These are phyloP conservation scores for Mycena amicta DNA, from an alignment of 768 basidiomycete genomes.

Conservation along the genomic window DNA sequence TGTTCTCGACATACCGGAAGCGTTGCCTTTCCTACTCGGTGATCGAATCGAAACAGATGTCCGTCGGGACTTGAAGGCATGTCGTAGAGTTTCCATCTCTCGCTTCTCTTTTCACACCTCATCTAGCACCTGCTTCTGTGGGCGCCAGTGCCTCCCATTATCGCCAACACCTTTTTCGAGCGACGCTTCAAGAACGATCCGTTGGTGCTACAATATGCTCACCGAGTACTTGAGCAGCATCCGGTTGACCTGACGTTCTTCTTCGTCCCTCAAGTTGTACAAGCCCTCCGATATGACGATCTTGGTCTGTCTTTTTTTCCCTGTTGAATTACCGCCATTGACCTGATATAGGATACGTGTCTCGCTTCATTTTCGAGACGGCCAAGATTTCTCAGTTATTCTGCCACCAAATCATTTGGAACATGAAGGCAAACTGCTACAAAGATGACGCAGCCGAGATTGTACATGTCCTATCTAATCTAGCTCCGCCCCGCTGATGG, in stretches of 20 bases:
- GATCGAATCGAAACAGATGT: constrained; percentile 61
- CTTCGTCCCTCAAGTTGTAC: constrained; percentile 98
- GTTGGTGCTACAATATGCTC: constrained; percentile 90
- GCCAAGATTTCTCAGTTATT: constrained; percentile 96
- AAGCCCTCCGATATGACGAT: constrained; percentile 89
- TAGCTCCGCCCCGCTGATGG: constrained; percentile 5
- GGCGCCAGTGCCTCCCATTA: constrained; percentile 84
- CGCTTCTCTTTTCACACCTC: not conserved
- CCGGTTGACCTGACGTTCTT: constrained; percentile 96
- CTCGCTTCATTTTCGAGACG: constrained; percentile 94
- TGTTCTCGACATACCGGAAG: constrained; percentile 79
- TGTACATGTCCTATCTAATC: constrained; percentile 42
- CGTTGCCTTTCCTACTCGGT: constrained; percentile 77
- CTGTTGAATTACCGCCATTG: not conserved
- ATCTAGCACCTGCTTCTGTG: constrained; percentile 87
- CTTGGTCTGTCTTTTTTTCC: constrained; percentile 60
- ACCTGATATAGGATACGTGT: constrained; percentile 74
- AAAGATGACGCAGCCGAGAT: constrained; percentile 88
- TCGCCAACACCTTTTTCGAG: constrained; percentile 85
- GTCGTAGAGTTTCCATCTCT: not conserved
- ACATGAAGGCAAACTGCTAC: constrained; percentile 98
- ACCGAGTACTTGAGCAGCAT: constrained; percentile 92
- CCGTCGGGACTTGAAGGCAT: constrained; percentile 76
- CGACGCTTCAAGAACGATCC: constrained; percentile 83
- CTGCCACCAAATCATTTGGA: constrained; percentile 99